Percentiles rank a stretch among this genome's conserved stretches.
Evolutionary conservation across 495 filamentous ascomycete species (phyloP).

Genomic region (Eremomyces bilateralis): DNA sequence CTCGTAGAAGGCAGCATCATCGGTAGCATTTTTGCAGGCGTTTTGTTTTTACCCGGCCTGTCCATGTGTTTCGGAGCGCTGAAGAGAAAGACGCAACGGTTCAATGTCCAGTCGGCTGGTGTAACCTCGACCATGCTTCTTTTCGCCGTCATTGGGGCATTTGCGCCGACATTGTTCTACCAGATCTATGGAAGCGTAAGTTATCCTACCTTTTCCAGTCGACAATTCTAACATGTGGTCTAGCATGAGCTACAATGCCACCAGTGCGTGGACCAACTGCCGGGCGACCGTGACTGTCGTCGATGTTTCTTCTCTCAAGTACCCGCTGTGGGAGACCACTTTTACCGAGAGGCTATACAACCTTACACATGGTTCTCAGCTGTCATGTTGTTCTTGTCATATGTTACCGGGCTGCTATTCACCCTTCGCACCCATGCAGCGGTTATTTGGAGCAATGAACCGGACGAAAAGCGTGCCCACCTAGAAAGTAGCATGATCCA

Average conservation of each 20-base stretch:
- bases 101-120: conserved; percentile 92
- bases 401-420: conserved; percentile 88
- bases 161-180: conserved; percentile 95
- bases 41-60: conserved; percentile 86
- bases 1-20: conserved; percentile 94
- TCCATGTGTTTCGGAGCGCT: conserved; percentile 98
- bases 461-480: conserved; percentile 52
- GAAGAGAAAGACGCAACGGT: conserved; percentile 94
- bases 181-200: conserved; percentile 90
- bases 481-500: neutral
- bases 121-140: conserved; percentile 97
- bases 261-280: conserved; percentile 35
- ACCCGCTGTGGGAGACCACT: conserved; percentile 64
- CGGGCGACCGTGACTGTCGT: conserved; percentile 45
- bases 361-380: conserved; percentile 85
- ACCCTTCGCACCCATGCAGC: conserved; percentile 91
- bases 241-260: conserved; percentile 84
- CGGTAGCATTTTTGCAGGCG: conserved; percentile 91
- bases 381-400: conserved; percentile 70
- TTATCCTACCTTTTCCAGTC: conserved; percentile 6
- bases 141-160: conserved; percentile 92
- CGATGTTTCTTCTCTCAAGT: conserved; percentile 84
- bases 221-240: conserved; percentile 16
- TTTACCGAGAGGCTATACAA: conserved; percentile 73
- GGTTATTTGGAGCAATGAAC: conserved; percentile 81